Base-by-base conservation (phyloP, 805 yeast species). In the Yarrowia osloensis region DNA sequence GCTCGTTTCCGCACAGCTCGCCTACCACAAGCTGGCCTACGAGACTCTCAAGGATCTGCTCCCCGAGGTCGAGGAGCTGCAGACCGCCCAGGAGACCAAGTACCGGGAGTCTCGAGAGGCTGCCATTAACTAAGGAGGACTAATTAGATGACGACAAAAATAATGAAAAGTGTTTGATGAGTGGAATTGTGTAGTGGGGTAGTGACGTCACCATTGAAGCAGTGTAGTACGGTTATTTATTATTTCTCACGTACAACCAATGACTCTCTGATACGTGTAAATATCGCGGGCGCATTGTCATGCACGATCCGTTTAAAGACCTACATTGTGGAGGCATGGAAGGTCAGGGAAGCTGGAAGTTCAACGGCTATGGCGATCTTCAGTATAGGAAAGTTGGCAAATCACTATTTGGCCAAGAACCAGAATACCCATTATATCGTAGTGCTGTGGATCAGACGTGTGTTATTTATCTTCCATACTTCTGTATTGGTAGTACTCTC, bases 1-100 rank as follows among this genome's bases (percentile, higher is more conserved):
- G 75, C 82, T 91, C 71, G 85, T 88, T 67, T 83, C 82, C 74
- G 96, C 96, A 54, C 96, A 91, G 78, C 81, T 88, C 76, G 90
- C 89, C 37, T 91, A 86, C 79, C 92, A 88, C 79, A 88, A 88
- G 79, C 83, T 87, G 69, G 91, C 96, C 26, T 74, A 85, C 50
- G 90, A 88, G 77, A 78, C 87, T 70, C 82, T 91, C 73, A 85
- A 84, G 59, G 84, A 83, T 61, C 83, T 89, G 72, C 81, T 88
- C 42, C 88, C 88, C 47, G 88, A 85, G 68, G 78, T 88, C 66
- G 89, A 88, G 77, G 79, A 76, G 70, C 80, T 87, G 72, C 84
- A 84, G 72, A 87, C 84, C 66, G 87, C 86, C 69, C 81, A 80
- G 71, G 81, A 77, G 71, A 67, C 76, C 29, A 71, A 75, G 68